phyloP scores from a whole-genome alignment of 2,329 filamentous ascomycete species.

The Aureobasidium namibiae region DNA sequence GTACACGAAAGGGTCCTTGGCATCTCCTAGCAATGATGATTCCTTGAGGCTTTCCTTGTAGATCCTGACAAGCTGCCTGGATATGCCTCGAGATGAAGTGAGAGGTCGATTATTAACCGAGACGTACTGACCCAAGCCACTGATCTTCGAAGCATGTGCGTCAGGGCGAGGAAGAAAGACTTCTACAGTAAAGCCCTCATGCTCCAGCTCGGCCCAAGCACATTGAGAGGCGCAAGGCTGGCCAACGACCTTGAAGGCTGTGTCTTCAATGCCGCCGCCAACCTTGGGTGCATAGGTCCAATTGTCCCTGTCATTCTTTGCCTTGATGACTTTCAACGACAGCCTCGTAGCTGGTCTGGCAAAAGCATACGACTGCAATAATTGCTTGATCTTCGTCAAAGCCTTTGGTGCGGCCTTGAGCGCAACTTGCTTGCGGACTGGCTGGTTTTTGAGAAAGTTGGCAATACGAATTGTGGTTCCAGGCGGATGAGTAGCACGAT shows the following conservation, averaged over 20 bases:
- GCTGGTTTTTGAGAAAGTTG: conserved; percentile 52
- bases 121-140: conserved; percentile 45
- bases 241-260: conserved; percentile 55
- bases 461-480: conserved; percentile 60
- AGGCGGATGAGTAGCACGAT: conserved; percentile 47
- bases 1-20: conserved; percentile 52
- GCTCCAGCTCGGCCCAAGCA: conserved; percentile 30
- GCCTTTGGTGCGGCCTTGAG: conserved; percentile 51
- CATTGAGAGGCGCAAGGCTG: conserved; percentile 49
- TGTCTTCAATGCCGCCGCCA: conserved; percentile 46
- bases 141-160: conserved; percentile 34
- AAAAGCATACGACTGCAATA: conserved; percentile 58
- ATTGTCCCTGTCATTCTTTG: conserved; percentile 40
- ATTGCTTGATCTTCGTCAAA: conserved; percentile 48
- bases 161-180: conserved; percentile 50
- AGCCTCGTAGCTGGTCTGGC: conserved; percentile 57
- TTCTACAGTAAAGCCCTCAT: conserved; percentile 41
- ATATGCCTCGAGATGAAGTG: conserved; percentile 44
- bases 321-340: conserved; percentile 50
- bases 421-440: conserved; percentile 54
- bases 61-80: conserved; percentile 49
- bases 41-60: conserved; percentile 44
- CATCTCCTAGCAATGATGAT: conserved; percentile 19
- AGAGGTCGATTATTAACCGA: conserved; percentile 63
- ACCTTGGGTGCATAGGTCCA: conserved; percentile 57